A percentile compares a stretch with the other conserved stretches of the same genome.
These are phyloP conservation scores for Auricularia heimuer DNA, from an alignment of 768 basidiomycete genomes.

Conservation along the genomic window DNA sequence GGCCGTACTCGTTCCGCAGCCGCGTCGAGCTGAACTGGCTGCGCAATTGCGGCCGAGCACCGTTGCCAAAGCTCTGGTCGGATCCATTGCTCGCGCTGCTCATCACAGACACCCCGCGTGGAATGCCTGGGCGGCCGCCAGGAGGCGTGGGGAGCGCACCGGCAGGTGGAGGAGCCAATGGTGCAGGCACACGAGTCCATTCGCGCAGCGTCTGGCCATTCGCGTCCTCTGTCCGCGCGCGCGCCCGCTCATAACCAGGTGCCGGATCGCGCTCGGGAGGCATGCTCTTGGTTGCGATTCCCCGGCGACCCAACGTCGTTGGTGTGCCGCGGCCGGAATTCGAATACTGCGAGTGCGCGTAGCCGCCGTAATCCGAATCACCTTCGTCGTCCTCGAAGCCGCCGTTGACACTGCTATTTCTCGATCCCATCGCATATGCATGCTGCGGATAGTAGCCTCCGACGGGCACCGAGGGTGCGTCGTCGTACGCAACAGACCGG, in stretches of 20 bases:
- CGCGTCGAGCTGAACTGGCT: constrained; percentile 64
- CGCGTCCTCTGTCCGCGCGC: constrained; percentile 61
- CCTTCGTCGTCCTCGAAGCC: constrained; percentile 59
- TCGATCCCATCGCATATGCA: not conserved
- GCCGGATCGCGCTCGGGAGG: constrained; percentile 46
- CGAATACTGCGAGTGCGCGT: constrained; percentile 12
- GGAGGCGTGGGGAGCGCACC: constrained; percentile 6
- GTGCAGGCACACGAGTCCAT: constrained; percentile 34
- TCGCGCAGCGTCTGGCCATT: constrained; percentile 48
- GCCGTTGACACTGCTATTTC: constrained; percentile 26
- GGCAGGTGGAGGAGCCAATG: constrained; percentile 17
- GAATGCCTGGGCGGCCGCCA: constrained; percentile 5
- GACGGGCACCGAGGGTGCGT: not conserved
- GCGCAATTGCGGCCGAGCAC: constrained; percentile 33
- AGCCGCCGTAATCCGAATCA: constrained; percentile 52
- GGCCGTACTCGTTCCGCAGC: constrained; percentile 40
- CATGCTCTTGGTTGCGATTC: constrained; percentile 45
- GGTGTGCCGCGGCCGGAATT: constrained; percentile 71
- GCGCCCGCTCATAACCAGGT: constrained; percentile 40
- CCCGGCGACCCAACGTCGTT: constrained; percentile 35
- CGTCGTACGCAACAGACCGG: not conserved
- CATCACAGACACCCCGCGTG: constrained; percentile 15
- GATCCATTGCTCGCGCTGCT: constrained; percentile 19
- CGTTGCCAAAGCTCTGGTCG: constrained; percentile 33
- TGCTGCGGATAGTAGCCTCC: not conserved